Evolutionary conservation across 176 grass and related monocot species (phyloP), one percentile per base, ranked within the genome.

Genomic region (Zea mays): DNA sequence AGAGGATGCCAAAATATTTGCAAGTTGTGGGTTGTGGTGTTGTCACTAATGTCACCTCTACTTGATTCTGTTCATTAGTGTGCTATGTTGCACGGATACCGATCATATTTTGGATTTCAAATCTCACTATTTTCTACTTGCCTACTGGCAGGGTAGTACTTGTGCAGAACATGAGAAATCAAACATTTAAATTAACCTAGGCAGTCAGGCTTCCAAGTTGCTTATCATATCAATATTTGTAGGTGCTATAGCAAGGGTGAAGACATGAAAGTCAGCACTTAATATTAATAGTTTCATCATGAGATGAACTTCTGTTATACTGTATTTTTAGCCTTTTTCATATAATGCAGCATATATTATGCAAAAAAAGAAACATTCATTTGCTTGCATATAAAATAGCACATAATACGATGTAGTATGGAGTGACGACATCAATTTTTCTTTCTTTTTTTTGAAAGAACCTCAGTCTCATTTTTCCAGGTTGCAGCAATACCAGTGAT

Each of bases 1-100:
- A 20, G 77, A 85, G 72, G 84, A 90, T 27, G 38, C 72, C 20
- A 86, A 90, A 59, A 84, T 84, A 8, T 84, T 84, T 17, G 86
- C 87, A 81, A 4, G 17, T 1, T 35, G 37, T 37, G 36, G 16
- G 38, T 37, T 48, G 1, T 60, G 51, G 8, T 43, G 9, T 66
- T 69, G 33, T 69, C 59, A 52, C 27, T 50, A 16, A 27, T 10
- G 16, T 81, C 66, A 3, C 35, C 49, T 70, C 6, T n/a, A 68
- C 15, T 17, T 74, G 49, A 16, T 73, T 73, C 58, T 85, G 68
- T 40, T 73, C 7, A 67, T 67, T 42, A 9, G n/a, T n/a, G n/a
- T n/a, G n/a, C n/a, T n/a, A n/a, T n/a, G n/a, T n/a, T n/a, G 27
- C 50, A 3, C 4, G 4, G n/a, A 34, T 59, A 41, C n/a, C n/a